Percentiles rank a stretch among this genome's conserved stretches.
Evolutionary conservation across 139 green algal species (phyloP).

Genomic region (Yamagishiella unicocca): DNA sequence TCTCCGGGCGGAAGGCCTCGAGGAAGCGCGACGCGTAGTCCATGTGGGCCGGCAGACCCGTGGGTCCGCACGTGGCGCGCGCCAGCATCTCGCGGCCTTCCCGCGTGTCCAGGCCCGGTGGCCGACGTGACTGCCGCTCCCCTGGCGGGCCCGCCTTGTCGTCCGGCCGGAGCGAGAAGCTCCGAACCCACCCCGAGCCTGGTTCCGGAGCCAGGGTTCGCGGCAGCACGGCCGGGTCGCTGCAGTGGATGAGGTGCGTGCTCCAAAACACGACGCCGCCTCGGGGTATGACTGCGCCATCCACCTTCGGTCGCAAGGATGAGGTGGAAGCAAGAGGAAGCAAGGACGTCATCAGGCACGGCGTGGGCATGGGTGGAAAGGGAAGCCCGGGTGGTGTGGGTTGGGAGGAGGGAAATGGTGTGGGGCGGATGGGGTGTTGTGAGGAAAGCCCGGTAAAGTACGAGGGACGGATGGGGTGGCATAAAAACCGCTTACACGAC

Average conservation of each 20-base stretch:
- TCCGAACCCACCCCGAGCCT: not conserved
- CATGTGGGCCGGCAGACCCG: constrained; percentile 27
- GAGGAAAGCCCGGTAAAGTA: not conserved
- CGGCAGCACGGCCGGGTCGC: constrained; percentile 16
- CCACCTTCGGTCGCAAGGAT: not conserved
- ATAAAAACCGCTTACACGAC: not conserved
- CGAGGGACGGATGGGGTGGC: not conserved
- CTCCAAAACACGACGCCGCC: constrained; percentile 11
- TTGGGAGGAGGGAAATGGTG: too few relatives aligned
- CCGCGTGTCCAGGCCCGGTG: not conserved
- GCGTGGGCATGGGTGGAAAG: too few relatives aligned
- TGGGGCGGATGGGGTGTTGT: too few relatives aligned
- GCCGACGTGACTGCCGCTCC: not conserved
- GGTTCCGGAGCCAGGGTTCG: not conserved
- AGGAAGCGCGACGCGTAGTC: constrained; percentile 13
- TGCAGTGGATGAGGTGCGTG: not conserved
- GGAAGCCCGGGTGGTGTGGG: too few relatives aligned
- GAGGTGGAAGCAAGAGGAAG: not conserved
- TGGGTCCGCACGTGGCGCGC: not conserved
- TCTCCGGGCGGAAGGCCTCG: constrained; percentile 39
- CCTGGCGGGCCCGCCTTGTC: not conserved
- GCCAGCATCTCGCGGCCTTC: not conserved
- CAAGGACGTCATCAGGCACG: not conserved
- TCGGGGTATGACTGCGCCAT: not conserved
- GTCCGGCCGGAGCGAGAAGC: not conserved